These are phyloP conservation scores for Phytophthora multivora DNA, from an alignment of 352 stramenopile species.

Conservation along the genomic window DNA sequence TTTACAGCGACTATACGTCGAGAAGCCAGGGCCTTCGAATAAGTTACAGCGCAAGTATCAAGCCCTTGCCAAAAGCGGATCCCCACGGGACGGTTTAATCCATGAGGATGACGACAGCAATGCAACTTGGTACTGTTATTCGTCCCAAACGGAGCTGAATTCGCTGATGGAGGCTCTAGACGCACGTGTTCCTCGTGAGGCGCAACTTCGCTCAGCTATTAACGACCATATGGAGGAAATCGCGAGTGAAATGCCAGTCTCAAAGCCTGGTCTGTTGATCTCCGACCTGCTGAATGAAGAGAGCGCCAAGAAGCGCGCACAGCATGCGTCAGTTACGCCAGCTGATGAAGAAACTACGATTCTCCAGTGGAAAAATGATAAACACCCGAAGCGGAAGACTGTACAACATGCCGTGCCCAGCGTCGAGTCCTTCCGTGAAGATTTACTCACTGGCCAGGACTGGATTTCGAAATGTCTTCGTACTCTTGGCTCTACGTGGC, in stretches of 20 bases:
- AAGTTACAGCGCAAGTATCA: constrained; percentile 59
- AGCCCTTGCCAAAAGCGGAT: constrained; percentile 28
- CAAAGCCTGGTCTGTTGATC: constrained; percentile 75
- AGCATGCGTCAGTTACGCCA: constrained; percentile 8
- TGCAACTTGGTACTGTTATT: constrained; percentile 70
- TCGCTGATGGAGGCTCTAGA: constrained; percentile 69
- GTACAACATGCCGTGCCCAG: constrained; percentile 34
- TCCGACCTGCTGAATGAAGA: constrained; percentile 77
- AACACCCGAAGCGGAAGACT: constrained; percentile 42
- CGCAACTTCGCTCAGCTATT: constrained; percentile 48
- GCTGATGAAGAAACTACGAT: constrained; percentile 38
- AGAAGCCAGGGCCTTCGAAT: constrained; percentile 50
- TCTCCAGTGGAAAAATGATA: constrained; percentile 68
- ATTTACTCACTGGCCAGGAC: constrained; percentile 58
- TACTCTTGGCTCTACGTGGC: constrained; percentile 67
- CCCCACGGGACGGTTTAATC: constrained; percentile 29
- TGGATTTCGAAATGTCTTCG: constrained; percentile 71
- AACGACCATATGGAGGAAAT: constrained; percentile 70
- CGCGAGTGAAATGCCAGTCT: constrained; percentile 66
- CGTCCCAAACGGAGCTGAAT: constrained; percentile 62
- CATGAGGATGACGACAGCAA: constrained; percentile 31
- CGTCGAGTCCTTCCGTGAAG: constrained; percentile 57
- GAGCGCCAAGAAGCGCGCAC: constrained; percentile 52
- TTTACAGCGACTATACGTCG: constrained; percentile 66
- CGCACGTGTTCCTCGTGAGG: constrained; percentile 48